These are phyloP conservation scores for Geotrichum phurueaensis DNA, from an alignment of 1,139 yeast genomes.

Conservation along the genomic window DNA sequence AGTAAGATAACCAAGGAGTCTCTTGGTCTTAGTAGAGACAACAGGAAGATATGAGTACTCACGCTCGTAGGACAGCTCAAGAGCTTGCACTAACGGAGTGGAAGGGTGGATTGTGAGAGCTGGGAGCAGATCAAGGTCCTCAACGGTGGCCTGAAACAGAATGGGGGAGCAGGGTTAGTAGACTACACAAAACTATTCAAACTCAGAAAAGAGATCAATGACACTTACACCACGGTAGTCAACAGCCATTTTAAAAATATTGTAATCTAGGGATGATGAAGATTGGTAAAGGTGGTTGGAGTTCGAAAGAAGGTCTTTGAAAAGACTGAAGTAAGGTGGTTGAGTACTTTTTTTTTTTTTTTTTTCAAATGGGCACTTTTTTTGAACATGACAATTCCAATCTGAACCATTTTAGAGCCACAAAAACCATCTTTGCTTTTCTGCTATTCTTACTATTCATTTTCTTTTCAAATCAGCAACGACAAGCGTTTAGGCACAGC, in stretches of 20 bases:
- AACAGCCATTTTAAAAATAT: conserved; percentile 9
- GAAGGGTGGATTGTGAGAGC: conserved; percentile 53
- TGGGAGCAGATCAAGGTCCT: conserved; percentile 57
- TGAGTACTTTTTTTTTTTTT: not conserved
- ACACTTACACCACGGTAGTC: conserved; percentile 30
- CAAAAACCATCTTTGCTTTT: not conserved
- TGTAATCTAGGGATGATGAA: not conserved
- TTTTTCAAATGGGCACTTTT: not conserved
- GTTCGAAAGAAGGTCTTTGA: not conserved
- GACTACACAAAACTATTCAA: not conserved
- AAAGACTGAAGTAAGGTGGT: not conserved
- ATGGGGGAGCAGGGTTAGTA: not conserved
- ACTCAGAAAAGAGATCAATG: not conserved
- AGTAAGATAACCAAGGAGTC: conserved; percentile 52
- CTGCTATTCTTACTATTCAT: not conserved
- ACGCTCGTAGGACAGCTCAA: conserved; percentile 47
- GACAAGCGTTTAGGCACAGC: not conserved
- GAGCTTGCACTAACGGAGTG: conserved; percentile 45
- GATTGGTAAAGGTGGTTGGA: not conserved
- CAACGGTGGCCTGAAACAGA: conserved; percentile 45
- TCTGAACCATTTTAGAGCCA: not conserved
- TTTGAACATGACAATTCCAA: not conserved
- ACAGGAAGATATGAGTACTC: conserved; percentile 57
- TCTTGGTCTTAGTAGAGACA: conserved; percentile 45
- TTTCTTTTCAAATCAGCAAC: not conserved